phyloP scores from a whole-genome alignment of 1,284 basidiomycete genomes.

The Malassezia nana region DNA sequence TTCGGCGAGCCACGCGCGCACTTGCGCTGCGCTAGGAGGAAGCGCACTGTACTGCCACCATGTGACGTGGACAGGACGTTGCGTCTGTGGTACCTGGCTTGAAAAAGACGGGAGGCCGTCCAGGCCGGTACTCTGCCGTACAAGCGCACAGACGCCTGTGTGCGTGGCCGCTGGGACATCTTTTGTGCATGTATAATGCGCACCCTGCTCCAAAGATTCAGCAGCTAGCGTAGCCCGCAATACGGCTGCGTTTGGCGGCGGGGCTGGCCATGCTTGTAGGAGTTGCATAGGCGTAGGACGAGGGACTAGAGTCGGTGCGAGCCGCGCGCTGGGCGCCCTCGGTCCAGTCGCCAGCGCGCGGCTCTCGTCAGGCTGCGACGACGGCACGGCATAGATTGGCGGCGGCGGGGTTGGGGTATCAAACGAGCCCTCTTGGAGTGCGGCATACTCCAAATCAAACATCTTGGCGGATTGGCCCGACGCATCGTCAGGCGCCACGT shows the following conservation, averaged over 20 bases:
- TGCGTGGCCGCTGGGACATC: slow-evolving; percentile 57
- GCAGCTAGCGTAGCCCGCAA: background rate
- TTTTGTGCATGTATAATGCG: slow-evolving; percentile 64
- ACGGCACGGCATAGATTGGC: background rate
- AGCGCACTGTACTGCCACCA: slow-evolving; percentile 37
- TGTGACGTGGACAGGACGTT: slow-evolving; percentile 50
- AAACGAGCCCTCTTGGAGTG: slow-evolving; percentile 15
- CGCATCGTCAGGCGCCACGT: slow-evolving; percentile 1
- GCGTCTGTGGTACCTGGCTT: slow-evolving; percentile 15
- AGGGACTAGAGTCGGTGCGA: too few species aligned
- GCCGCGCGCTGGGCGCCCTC: too few species aligned
- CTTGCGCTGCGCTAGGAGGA: slow-evolving; percentile 19
- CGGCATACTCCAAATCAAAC: slow-evolving; percentile 26
- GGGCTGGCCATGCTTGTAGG: background rate
- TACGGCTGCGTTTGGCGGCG: background rate
- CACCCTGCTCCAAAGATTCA: slow-evolving; percentile 65
- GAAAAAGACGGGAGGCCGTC: slow-evolving; percentile 46
- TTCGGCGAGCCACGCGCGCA: slow-evolving; percentile 2
- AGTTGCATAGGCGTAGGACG: too few species aligned
- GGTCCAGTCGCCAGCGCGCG: too few species aligned
- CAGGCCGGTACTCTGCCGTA: slow-evolving; percentile 10
- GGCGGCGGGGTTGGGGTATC: background rate
- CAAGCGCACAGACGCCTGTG: background rate
- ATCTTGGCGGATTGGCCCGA: slow-evolving; percentile 20
- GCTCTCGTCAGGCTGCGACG: background rate